Evolutionary conservation across 2,329 filamentous ascomycete species (phyloP).

Genomic region (Penicillium sp.): DNA sequence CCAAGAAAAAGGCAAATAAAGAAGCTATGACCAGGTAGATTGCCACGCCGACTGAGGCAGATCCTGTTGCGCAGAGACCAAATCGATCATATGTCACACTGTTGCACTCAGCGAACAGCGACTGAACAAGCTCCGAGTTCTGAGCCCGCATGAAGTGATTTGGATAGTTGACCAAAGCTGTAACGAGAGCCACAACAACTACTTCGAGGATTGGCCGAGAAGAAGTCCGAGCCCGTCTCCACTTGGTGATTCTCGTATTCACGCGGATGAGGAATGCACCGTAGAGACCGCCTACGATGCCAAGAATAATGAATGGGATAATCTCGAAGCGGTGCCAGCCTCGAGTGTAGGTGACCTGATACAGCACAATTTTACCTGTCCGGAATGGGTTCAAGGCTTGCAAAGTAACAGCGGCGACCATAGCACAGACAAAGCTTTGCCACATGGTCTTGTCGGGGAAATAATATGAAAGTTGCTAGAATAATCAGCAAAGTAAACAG

Average conservation of each 20-base stretch:
- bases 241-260: constrained; percentile 77
- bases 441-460: constrained; percentile 99
- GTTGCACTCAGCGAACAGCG: constrained; percentile 83
- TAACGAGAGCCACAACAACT: constrained; percentile 65
- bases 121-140: constrained; percentile 79
- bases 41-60: constrained; percentile 72
- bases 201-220: constrained; percentile 73
- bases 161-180: constrained; percentile 84
- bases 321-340: constrained; percentile 94
- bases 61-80: constrained; percentile 78
- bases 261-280: constrained; percentile 89
- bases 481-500: constrained; percentile 10
- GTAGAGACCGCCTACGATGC: constrained; percentile 84
- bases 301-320: constrained; percentile 74
- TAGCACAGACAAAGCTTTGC: constrained; percentile 98
- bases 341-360: constrained; percentile 85
- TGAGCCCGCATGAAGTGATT: constrained; percentile 95
- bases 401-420: constrained; percentile 91
- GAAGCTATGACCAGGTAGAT: constrained; percentile 74
- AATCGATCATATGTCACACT: constrained; percentile 75
- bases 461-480: constrained; percentile 84
- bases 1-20: constrained; percentile 72
- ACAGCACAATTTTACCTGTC: constrained; percentile 88
- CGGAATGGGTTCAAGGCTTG: constrained; percentile 91
- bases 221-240: constrained; percentile 63